These are phyloP conservation scores for Nannizzia gypsea DNA, from an alignment of 2,329 filamentous ascomycete species.

Conservation along the genomic window DNA sequence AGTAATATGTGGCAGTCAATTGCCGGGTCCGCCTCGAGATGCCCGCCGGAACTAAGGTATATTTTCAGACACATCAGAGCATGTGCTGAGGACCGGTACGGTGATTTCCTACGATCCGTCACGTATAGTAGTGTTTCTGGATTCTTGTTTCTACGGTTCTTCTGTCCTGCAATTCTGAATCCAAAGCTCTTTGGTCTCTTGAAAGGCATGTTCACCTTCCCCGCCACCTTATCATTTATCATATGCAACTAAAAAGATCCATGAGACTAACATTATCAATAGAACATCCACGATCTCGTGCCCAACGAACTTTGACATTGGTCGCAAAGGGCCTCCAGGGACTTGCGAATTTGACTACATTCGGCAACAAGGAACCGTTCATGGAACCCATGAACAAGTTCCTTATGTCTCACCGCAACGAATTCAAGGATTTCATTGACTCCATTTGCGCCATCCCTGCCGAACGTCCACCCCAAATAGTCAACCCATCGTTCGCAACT, in stretches of 20 bases:
- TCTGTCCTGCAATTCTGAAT: slow-evolving; percentile 91
- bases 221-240: neutral
- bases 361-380: slow-evolving; percentile 93
- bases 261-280: slow-evolving; percentile 19
- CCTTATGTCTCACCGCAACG: slow-evolving; percentile 58
- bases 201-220: slow-evolving; percentile 39
- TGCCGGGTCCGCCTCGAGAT: slow-evolving; percentile 56
- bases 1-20: slow-evolving; percentile 80
- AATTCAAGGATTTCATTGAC: slow-evolving; percentile 81
- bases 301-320: slow-evolving; percentile 78
- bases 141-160: slow-evolving; percentile 87
- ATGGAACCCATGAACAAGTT: slow-evolving; percentile 98
- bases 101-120: slow-evolving; percentile 79
- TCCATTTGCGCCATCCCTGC: slow-evolving; percentile 70
- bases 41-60: slow-evolving; percentile 69
- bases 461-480: slow-evolving; percentile 50
- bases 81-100: slow-evolving; percentile 88
- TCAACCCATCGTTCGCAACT: slow-evolving; percentile 80
- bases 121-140: slow-evolving; percentile 90
- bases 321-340: slow-evolving; percentile 89
- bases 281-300: slow-evolving; percentile 71
- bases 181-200: slow-evolving; percentile 85
- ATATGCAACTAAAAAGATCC: too few relatives aligned
- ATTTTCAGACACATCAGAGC: slow-evolving; percentile 85
- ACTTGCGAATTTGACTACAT: slow-evolving; percentile 77